Evolutionary conservation across 2,329 filamentous ascomycete genomes (phyloP), one percentile per base, ranked within the genome.

Genomic region (Magnaporthiopsis poae): DNA sequence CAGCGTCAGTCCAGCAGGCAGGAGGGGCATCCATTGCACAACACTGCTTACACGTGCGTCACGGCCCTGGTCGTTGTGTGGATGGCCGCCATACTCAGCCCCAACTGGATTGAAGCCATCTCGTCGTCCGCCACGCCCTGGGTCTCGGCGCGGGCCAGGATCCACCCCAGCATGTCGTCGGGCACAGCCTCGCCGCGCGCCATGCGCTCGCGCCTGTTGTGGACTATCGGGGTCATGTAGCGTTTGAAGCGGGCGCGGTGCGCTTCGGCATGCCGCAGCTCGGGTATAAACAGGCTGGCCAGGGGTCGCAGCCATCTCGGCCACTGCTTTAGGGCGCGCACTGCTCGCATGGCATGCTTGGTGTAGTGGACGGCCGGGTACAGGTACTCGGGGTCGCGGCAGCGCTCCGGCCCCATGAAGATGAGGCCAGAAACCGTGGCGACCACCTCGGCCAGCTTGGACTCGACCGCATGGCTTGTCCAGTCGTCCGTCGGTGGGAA

Each of bases 51-150:
- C 63, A 65, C 36, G 21, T 60, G 61, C 12, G 64, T 63, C 18
- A 77, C 69, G 0, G 79, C 76, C 63, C 80, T 71, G 0, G 79
- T 78, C 0, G 80, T 84, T 0, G 82, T 83, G 66, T 83, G 80
- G 33, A 85, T 84, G 0, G 82, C 79, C 0, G 81, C 81, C 64
- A 83, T 80, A 52, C 74, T 78, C 13, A 84, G 69, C 0, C 73
- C 71, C 13, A 83, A 74, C 69, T 82, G 77, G 21, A 79, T 72
- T 15, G 61, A n/a, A n/a, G 56, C 64, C 59, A 65, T 39, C 11
- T 61, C 56, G 35, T 60, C 31, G 35, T 65, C 60, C 21, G 46
- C 35, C 31, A 65, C 21, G 25, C 60, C 64, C 27, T 18, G 46
- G 59, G 33, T 65, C 31, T 65, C 64, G 33, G 33, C n/a, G 25